phyloP scores from a whole-genome alignment of 164 flowering plant species.

The Saururus chinensis region DNA sequence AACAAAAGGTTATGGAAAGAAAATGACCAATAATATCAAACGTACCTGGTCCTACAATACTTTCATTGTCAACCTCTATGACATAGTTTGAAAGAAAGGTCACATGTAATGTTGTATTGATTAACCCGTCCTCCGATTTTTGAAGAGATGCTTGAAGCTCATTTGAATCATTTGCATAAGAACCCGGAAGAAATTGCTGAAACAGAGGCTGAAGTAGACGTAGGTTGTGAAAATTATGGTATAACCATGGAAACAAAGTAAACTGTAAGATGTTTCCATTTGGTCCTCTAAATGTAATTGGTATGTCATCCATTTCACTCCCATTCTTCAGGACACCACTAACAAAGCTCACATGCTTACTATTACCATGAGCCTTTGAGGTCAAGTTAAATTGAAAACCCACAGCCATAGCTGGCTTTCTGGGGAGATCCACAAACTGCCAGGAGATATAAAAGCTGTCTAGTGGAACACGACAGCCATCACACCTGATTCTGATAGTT shows the following conservation, averaged over 20 bases:
- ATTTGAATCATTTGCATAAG: constrained; percentile 34
- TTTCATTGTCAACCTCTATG: constrained; percentile 59
- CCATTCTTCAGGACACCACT: constrained; percentile 49
- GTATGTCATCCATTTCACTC: constrained; percentile 37
- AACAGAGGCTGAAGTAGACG: constrained; percentile 86
- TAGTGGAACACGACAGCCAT: constrained; percentile 35
- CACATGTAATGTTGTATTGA: constrained; percentile 66
- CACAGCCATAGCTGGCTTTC: constrained; percentile 78
- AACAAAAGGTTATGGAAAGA: background rate
- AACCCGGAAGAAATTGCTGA: constrained; percentile 81
- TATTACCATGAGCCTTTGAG: constrained; percentile 31
- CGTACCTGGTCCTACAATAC: constrained; percentile 76
- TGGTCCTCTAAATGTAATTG: constrained; percentile 69
- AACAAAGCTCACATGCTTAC: constrained; percentile 60
- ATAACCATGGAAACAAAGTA: constrained; percentile 70
- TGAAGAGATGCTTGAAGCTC: constrained; percentile 68
- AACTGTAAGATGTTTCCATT: constrained; percentile 61
- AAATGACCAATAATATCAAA: background rate
- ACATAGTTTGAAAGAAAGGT: constrained; percentile 76
- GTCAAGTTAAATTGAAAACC: constrained; percentile 87
- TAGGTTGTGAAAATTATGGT: constrained; percentile 50
- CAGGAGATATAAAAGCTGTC: constrained; percentile 70
- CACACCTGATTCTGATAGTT: constrained; percentile 53
- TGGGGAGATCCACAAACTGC: constrained; percentile 90
- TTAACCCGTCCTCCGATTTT: constrained; percentile 51